Base-by-base conservation (phyloP, 345 rosid species). In the Sonneratia alba region DNA sequence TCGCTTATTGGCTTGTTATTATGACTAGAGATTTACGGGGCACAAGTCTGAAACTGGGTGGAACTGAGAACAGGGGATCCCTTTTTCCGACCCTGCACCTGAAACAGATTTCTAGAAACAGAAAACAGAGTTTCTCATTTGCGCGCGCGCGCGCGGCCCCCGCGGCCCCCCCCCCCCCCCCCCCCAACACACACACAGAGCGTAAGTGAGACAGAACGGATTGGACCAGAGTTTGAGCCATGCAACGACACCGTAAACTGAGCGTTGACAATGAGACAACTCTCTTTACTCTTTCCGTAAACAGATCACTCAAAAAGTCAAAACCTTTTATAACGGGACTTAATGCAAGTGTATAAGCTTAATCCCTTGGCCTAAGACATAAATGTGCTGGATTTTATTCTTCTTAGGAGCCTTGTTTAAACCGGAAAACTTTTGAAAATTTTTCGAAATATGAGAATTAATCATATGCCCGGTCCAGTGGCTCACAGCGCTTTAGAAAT, bases 101-200 rank as follows among this genome's bases (percentile, higher is more conserved):
- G 57, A 53, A 53, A 69, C 80, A 69, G 64, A 62, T 67, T 73
- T 63, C 69, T 48, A 36, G 63, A 64, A 66, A 78, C 43, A 72
- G 66, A 77, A 69, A 69, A 73, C 51, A 38, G 56, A 57, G 42
- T 59, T 47, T 13, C 27, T 65, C 22, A 11, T 36, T 65, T 65
- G 2, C 19, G n/a, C n/a, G n/a, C n/a, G n/a, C n/a, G n/a, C n/a
- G n/a, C n/a, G n/a, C n/a, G n/a, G n/a, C n/a, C n/a, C n/a, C n/a
- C n/a, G n/a, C n/a, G n/a, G n/a, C n/a, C n/a, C n/a, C n/a, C n/a
- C n/a, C n/a, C n/a, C n/a, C n/a, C n/a, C n/a, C n/a, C n/a, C n/a
- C n/a, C n/a, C n/a, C n/a, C n/a, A n/a, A n/a, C n/a, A n/a, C n/a
- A n/a, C n/a, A 36, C 21, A 15, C 1, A 19, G 67, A 65, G 22